These are phyloP conservation scores for Pleurotus cornucopiae DNA, from an alignment of 768 basidiomycete species.

Conservation along the genomic window DNA sequence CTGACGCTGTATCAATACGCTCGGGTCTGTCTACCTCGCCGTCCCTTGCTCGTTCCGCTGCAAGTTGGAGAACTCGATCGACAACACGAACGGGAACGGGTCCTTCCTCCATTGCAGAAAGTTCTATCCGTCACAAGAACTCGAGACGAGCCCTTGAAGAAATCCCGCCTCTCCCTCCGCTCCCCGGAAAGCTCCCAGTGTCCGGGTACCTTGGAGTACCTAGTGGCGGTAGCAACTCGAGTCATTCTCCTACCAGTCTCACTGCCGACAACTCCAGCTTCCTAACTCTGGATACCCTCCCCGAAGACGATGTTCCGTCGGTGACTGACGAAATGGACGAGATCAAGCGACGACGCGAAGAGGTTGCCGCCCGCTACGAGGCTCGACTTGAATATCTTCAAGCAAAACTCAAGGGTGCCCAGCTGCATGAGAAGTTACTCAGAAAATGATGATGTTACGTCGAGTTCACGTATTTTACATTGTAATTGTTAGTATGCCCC, in stretches of 20 bases:
- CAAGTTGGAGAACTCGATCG: slow-evolving; percentile 5
- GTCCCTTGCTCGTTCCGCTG: slow-evolving; percentile 35
- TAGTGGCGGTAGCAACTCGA: slow-evolving; percentile 8
- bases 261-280: slow-evolving; percentile 11
- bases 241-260: slow-evolving; percentile 5
- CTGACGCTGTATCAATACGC: slow-evolving; percentile 37
- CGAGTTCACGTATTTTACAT: too few species aligned
- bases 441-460: slow-evolving; percentile 22
- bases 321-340: slow-evolving; percentile 46
- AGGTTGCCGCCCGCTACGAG: slow-evolving; percentile 66
- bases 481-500: too few species aligned
- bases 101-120: slow-evolving; percentile 13
- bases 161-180: not conserved
- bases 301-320: slow-evolving; percentile 15
- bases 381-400: slow-evolving; percentile 69
- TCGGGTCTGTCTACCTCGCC: slow-evolving; percentile 40
- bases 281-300: not conserved
- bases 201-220: slow-evolving; percentile 6
- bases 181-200: not conserved
- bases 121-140: slow-evolving; percentile 34
- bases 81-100: not conserved
- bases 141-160: slow-evolving; percentile 16
- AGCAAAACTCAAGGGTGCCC: slow-evolving; percentile 72
- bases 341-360: slow-evolving; percentile 58
- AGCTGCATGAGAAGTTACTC: slow-evolving; percentile 51